Conservation (phyloP, 805 yeast genomes). For the Saccharomycopsis fibuligera region DNA sequence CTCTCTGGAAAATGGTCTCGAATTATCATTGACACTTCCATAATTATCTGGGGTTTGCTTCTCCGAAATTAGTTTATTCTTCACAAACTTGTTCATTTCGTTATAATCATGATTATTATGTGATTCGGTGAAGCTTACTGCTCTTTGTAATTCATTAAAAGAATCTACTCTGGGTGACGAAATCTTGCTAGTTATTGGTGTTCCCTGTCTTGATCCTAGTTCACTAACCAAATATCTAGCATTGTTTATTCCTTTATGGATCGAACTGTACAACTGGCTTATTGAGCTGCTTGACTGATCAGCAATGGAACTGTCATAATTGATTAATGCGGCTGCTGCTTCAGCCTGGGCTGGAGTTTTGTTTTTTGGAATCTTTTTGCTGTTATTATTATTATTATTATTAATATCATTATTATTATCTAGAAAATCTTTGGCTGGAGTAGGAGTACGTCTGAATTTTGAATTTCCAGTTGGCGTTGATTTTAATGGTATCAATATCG, state of each 20-base stretch:
- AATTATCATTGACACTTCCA: too few species aligned
- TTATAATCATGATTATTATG: background rate
- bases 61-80: background rate
- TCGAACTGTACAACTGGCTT: background rate
- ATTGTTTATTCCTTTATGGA: slow-evolving; percentile 8
- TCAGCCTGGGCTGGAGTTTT: too few species aligned
- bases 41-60: background rate
- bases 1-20: background rate
- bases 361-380: too few species aligned
- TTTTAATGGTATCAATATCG: slow-evolving; percentile 7
- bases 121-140: background rate
- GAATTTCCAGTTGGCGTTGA: slow-evolving; percentile 8
- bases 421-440: too few species aligned
- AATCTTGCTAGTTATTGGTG: slow-evolving; percentile 5
- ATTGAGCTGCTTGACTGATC: background rate
- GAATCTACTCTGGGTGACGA: background rate
- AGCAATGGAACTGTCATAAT: slow-evolving; percentile 11
- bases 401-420: too few species aligned
- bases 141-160: background rate
- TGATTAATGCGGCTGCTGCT: background rate
- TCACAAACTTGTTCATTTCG: slow-evolving; percentile 1
- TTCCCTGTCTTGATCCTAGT: slow-evolving; percentile 6
- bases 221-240: background rate
- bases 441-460: too few species aligned
- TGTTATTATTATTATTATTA: too few species aligned